Evolutionary conservation across 179 eudicot genomes (phyloP), one percentile per base, ranked within the genome.

Genomic region (Spergularia azorica): DNA sequence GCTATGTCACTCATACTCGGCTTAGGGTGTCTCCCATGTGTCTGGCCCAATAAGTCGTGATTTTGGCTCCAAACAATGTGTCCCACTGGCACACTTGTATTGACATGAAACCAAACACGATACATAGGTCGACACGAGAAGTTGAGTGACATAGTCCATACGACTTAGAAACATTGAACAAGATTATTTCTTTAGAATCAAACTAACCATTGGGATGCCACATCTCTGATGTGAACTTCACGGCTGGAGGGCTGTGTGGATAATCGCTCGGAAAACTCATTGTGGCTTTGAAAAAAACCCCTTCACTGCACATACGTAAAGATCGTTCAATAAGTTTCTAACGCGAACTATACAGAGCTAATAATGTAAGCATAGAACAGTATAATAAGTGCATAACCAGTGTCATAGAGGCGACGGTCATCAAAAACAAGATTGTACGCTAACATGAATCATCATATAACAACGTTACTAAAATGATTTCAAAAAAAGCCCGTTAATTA

Each of bases 191-290:
- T 17, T 10, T 3, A 58, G n/a, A 18, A 32, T 18, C 15, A 57
- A 77, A 83, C 91, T 59, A 57, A 92, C 97, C 97, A 86, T 92
- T 92, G 20, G 97, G 98, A 87, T 91, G 98, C 98, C 98, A 93
- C 15, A 93, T 59, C 63, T 93, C 95, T 14, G 98, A 91, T 65
- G 93, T 90, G 77, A 93, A 93, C 73, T 77, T 87, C 80, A 93
- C 92, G n/a, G 90, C 80, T 52, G 98, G 97, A 50, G 98, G 95
- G 74, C 95, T 93, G 77, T 87, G 90, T 0, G 98, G 98, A 63
- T 93, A 93, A 79, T 93, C 85, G 11, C 81, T 72, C 10, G 98
- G 97, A 64, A 91, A 93, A 57, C 70, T 85, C 98, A 93, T 93
- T 51, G 89, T 87, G 11, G 95, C 97, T 80, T 92, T 92, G 76